Conservation (phyloP, 129 eudicot species). For the Flaveria linearis region DNA sequence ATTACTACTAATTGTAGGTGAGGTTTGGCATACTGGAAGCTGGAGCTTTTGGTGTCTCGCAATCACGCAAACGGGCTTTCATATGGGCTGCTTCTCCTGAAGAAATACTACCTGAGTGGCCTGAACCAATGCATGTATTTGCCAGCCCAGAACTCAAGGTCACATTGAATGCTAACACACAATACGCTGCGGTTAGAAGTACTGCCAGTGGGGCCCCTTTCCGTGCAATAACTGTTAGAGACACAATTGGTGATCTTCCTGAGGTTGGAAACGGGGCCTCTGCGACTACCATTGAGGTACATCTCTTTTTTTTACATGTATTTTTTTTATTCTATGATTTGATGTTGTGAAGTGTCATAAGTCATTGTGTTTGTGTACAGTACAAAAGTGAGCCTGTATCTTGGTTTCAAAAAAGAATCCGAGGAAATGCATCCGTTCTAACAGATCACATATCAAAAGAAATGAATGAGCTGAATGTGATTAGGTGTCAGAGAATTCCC, state of each 20-base stretch:
- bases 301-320: not conserved
- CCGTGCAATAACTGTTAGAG: constrained; percentile 68
- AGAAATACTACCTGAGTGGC: constrained; percentile 71
- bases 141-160: constrained; percentile 57
- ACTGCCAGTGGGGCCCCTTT: constrained; percentile 68
- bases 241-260: constrained; percentile 73
- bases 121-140: constrained; percentile 80
- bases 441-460: constrained; percentile 75
- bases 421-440: constrained; percentile 44
- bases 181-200: constrained; percentile 65
- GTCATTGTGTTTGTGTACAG: constrained; percentile 28
- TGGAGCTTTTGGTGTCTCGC: constrained; percentile 70
- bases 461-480: constrained; percentile 68
- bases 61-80: constrained; percentile 65
- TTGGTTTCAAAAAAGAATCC: constrained; percentile 63
- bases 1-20: constrained; percentile 37
- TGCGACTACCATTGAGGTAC: constrained; percentile 42
- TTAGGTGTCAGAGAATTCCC: constrained; percentile 64
- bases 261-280: constrained; percentile 60
- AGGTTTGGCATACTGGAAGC: constrained; percentile 71
- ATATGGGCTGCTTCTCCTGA: constrained; percentile 82
- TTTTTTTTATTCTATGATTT: not conserved
- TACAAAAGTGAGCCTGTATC: constrained; percentile 61
- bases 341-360: constrained; percentile 4
- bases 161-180: constrained; percentile 31